A percentile compares a stretch with the other conserved stretches of the same genome.
These are phyloP conservation scores for Epichloe elymi DNA, from an alignment of 2,329 filamentous ascomycete genomes.

Conservation along the genomic window DNA sequence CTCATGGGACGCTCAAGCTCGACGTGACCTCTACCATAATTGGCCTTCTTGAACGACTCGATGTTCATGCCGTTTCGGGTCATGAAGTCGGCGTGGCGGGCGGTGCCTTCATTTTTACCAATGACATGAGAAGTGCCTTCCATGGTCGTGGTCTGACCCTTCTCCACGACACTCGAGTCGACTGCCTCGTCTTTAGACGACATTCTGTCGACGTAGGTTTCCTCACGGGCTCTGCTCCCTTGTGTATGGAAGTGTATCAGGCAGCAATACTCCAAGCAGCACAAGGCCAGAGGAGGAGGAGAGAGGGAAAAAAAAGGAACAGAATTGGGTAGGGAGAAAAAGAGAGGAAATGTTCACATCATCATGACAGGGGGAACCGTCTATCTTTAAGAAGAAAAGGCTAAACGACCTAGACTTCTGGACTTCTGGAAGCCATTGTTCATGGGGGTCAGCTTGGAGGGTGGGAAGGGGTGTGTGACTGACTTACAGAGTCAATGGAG, in stretches of 20 bases:
- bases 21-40: conserved; percentile 19
- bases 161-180: conserved; percentile 9
- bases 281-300: background rate
- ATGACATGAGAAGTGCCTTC: conserved; percentile 10
- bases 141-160: conserved; percentile 8
- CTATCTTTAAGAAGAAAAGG: background rate
- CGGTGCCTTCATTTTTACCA: conserved; percentile 5
- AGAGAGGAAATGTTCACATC: background rate
- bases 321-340: background rate
- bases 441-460: background rate
- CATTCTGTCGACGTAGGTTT: conserved; percentile 5
- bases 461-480: background rate
- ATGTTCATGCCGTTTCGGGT: conserved; percentile 26
- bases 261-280: background rate
- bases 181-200: conserved; percentile 9
- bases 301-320: background rate
- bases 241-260: background rate
- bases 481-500: background rate
- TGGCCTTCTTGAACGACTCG: conserved; percentile 24
- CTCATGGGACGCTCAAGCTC: conserved; percentile 34
- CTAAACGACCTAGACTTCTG: background rate
- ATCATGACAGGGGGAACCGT: background rate
- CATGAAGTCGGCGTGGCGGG: conserved; percentile 18
- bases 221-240: background rate
- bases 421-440: conserved; percentile 6